Evolutionary conservation across 139 green algal species (phyloP).

Genomic region (Chlamydomonas applanata): DNA sequence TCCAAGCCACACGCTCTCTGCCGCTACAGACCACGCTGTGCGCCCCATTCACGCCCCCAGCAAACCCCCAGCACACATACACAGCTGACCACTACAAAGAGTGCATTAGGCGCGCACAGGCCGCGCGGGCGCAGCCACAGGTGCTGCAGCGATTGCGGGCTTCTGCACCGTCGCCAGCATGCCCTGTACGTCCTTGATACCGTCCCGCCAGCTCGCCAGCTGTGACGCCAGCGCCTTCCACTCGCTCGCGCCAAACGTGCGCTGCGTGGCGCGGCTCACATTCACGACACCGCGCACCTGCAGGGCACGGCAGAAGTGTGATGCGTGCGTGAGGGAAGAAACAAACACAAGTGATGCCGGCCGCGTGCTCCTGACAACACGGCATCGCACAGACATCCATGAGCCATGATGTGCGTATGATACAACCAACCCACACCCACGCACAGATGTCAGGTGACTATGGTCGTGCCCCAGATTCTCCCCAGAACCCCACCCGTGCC

Average conservation of each 20-base stretch:
- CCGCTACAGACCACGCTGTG: no score
- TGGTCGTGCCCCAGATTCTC: not conserved
- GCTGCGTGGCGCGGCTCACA: conserved; percentile 44
- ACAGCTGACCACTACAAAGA: no score
- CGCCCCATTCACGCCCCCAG: no score
- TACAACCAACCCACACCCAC: not conserved
- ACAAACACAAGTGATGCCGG: not conserved
- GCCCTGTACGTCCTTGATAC: not conserved
- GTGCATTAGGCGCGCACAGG: no score
- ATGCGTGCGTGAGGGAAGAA: not conserved
- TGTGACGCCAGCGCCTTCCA: conserved; percentile 34
- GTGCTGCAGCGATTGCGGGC: no score
- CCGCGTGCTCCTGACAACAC: not conserved
- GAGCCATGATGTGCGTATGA: not conserved
- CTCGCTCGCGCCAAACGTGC: conserved; percentile 36
- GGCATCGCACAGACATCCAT: not conserved
- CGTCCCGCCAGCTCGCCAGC: conserved; percentile 19
- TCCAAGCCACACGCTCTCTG: no score
- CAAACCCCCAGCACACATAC: no score
- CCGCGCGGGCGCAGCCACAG: no score
- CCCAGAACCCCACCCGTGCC: not conserved
- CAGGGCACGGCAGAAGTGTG: not conserved
- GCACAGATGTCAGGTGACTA: not conserved
- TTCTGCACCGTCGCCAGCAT: no score
- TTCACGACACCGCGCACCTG: conserved; percentile 25